Evolutionary conservation across 164 flowering plant species (phyloP).

Genomic region (Hamamelis virginiana): DNA sequence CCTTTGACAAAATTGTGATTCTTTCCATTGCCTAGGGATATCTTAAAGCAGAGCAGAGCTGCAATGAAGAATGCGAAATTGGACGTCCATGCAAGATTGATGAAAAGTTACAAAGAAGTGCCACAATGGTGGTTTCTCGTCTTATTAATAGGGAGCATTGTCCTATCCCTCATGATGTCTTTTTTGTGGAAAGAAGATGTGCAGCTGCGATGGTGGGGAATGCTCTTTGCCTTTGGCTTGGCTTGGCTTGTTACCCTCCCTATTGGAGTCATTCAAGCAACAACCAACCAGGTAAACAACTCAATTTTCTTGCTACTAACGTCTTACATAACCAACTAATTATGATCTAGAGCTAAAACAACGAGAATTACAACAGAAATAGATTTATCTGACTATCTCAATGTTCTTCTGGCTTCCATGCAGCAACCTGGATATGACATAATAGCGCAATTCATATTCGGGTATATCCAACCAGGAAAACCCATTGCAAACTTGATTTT

Average conservation of each 20-base stretch:
- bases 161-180: slow-evolving; percentile 57
- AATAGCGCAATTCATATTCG: slow-evolving; percentile 91
- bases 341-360: too few species aligned
- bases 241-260: slow-evolving; percentile 88
- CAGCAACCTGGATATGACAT: slow-evolving; percentile 99
- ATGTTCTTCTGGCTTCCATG: slow-evolving; percentile 14
- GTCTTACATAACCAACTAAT: neutral
- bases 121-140: slow-evolving; percentile 83
- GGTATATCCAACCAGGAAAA: slow-evolving; percentile 79
- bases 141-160: slow-evolving; percentile 57
- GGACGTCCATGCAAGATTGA: slow-evolving; percentile 74
- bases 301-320: neutral
- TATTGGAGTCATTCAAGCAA: slow-evolving; percentile 95
- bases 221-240: slow-evolving; percentile 79
- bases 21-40: slow-evolving; percentile 49
- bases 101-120: slow-evolving; percentile 62
- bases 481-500: slow-evolving; percentile 91
- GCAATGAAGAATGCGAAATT: slow-evolving; percentile 61
- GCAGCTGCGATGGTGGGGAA: slow-evolving; percentile 93
- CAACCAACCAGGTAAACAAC: slow-evolving; percentile 79
- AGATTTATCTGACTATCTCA: neutral
- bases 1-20: neutral
- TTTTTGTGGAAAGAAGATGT: slow-evolving; percentile 73
- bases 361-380: neutral
- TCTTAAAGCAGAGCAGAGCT: slow-evolving; percentile 68